Evolutionary conservation across 805 yeast species (phyloP), one percentile per base, ranked within the genome.

Genomic region (Wickerhamomyces strasburgensis): DNA sequence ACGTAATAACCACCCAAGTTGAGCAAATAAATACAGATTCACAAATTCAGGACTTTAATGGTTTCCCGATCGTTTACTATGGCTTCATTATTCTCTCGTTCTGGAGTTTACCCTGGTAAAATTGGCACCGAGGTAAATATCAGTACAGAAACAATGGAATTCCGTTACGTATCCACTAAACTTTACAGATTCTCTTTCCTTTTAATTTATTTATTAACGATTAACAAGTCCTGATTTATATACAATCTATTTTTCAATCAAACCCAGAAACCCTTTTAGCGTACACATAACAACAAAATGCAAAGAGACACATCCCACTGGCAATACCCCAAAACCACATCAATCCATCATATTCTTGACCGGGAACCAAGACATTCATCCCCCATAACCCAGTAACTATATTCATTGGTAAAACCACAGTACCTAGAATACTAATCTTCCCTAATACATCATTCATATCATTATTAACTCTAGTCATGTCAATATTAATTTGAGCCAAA

Each of bases 361-460:
- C 98, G 0, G 98, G 98, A 25, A 93, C 98, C 9, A 86, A 52
- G 47, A 93, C 95, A 64, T 93, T 93, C 98, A 93, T 93, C 39
- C 98, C 98, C 98, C 98, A 93, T 32, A 93, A 64, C 15, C 98
- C 98, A 0, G 98, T 93, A 16, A 93, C 82, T 38, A 93, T 86
- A 56, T 93, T 93, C 75, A 93, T 76, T 4, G 98, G 98, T 40
- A 93, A 66, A 15, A 93, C 96, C 38, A 93, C 86, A 0, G 98
- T 87, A 72, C 98, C 98, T 44, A 90, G 63, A 29, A 89, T 81
- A 3, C 98, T 86, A 38, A 90, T 86, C 57, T 89, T 87, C 9
- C 97, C 95, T 53, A 90, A 71, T 2, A 89, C 95, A 57, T 93
- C 98, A 59, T 93, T 93, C 77, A 94, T 90, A 51, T 90, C 97